phyloP scores from a whole-genome alignment of 176 grass and related monocot genomes.

The Elaeis guineensis region DNA sequence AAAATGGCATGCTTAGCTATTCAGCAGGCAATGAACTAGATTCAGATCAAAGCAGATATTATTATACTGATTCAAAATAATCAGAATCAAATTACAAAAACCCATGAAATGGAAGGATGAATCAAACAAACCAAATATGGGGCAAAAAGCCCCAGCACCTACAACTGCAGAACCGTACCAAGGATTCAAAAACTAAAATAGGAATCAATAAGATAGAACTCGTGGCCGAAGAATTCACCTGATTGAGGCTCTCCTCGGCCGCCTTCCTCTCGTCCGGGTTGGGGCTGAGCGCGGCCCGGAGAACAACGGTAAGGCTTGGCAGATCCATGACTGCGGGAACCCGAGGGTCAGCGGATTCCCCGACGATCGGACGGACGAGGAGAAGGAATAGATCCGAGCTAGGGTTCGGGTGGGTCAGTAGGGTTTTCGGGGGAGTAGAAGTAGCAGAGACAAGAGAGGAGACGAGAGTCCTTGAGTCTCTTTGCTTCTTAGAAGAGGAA shows the following conservation, averaged over 20 bases:
- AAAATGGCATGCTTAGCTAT: no score
- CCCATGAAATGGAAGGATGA: no score
- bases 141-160: no score
- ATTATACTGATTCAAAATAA: no score
- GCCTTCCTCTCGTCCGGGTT: conserved; percentile 78
- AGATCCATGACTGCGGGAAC: conserved; percentile 62
- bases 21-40: no score
- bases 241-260: conserved; percentile 78
- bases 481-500: background rate
- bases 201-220: background rate
- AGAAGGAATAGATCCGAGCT: background rate
- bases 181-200: background rate
- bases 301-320: conserved; percentile 56
- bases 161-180: background rate
- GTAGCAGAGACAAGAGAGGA: conserved; percentile 21
- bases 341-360: background rate
- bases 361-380: background rate
- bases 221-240: conserved; percentile 29
- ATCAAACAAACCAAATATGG: no score
- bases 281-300: conserved; percentile 78
- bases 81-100: no score
- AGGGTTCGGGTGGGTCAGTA: conserved; percentile 18
- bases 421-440: conserved; percentile 17
- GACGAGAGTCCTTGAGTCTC: background rate
- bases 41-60: no score